These are phyloP conservation scores for Funneliformis geosporum DNA, from an alignment of 192 early-diverging fungal species.

Conservation along the genomic window DNA sequence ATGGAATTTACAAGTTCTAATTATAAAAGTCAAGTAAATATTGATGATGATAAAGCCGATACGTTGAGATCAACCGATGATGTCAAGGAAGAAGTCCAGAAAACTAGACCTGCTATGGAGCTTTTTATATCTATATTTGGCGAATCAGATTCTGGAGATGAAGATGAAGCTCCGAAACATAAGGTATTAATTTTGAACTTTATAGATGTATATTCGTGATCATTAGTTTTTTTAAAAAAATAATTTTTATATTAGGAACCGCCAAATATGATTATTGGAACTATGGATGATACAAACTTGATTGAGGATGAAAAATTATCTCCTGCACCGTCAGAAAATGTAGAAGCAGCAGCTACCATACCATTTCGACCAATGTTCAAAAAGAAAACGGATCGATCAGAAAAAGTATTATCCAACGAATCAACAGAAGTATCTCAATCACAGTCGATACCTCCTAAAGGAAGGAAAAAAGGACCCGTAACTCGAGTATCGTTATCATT, in stretches of 20 bases:
- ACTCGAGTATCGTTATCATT: not conserved
- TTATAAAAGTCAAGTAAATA: slow-evolving; percentile 26
- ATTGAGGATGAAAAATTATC: not conserved
- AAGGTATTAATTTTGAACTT: not conserved
- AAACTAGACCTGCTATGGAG: slow-evolving; percentile 76
- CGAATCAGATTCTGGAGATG: slow-evolving; percentile 57
- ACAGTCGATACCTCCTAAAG: not conserved
- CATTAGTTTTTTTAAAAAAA: slow-evolving; percentile 27
- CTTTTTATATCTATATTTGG: slow-evolving; percentile 87
- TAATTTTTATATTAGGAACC: slow-evolving; percentile 5
- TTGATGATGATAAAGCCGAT: slow-evolving; percentile 5
- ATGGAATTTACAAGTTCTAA: not conserved
- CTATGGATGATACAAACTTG: not conserved
- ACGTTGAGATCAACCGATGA: slow-evolving; percentile 8
- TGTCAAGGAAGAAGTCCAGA: slow-evolving; percentile 30
- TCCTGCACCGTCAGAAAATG: not conserved
- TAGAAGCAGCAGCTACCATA: not conserved
- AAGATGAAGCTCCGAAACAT: slow-evolving; percentile 37
- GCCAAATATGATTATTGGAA: not conserved
- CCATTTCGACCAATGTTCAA: slow-evolving; percentile 43
- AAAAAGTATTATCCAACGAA: not conserved
- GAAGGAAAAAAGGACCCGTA: not conserved
- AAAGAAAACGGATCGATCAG: not conserved
- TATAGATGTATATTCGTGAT: not conserved
- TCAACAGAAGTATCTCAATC: slow-evolving; percentile 6